These are phyloP conservation scores for Phytopythium ostracodes DNA, from an alignment of 352 stramenopile species.

Conservation along the genomic window DNA sequence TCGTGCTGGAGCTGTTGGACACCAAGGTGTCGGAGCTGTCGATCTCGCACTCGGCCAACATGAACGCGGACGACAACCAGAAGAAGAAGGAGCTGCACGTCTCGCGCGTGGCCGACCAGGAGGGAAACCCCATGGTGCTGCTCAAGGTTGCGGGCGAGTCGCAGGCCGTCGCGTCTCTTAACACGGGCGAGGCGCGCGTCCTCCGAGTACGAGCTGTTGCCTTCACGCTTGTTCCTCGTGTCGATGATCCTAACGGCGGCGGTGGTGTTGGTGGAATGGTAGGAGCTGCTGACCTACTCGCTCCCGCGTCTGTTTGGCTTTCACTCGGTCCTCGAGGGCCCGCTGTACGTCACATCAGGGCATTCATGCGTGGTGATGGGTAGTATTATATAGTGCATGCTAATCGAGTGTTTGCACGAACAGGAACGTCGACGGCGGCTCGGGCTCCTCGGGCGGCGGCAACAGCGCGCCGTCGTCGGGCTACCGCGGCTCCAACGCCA, in stretches of 20 bases:
- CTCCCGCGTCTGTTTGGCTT: conserved; percentile 74
- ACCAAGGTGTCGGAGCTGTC: conserved; percentile 55
- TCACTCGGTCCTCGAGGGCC: conserved; percentile 68
- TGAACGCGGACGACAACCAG: conserved; percentile 50
- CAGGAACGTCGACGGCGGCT: conserved; percentile 46
- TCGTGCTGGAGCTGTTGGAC: conserved; percentile 77
- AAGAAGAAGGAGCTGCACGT: conserved; percentile 54
- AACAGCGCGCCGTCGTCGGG: conserved; percentile 25
- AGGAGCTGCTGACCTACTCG: conserved; percentile 77
- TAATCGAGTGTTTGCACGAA: too few relatives aligned
- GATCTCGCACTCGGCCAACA: conserved; percentile 73
- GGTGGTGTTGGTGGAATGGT: conserved; percentile 1
- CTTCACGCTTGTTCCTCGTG: not conserved
- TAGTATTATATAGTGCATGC: too few relatives aligned
- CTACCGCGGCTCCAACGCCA: conserved; percentile 31
- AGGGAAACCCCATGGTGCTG: conserved; percentile 49
- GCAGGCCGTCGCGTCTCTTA: conserved; percentile 53
- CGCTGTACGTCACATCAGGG: conserved; percentile 35
- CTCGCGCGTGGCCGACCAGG: conserved; percentile 24
- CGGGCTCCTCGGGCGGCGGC: conserved; percentile 17
- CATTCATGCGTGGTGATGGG: not conserved
- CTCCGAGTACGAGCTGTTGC: conserved; percentile 37
- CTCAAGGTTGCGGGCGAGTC: conserved; percentile 54
- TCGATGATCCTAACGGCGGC: not conserved
- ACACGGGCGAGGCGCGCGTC: conserved; percentile 63